Conservation (phyloP, 495 filamentous ascomycete species). For the Bombardia bombarda region DNA sequence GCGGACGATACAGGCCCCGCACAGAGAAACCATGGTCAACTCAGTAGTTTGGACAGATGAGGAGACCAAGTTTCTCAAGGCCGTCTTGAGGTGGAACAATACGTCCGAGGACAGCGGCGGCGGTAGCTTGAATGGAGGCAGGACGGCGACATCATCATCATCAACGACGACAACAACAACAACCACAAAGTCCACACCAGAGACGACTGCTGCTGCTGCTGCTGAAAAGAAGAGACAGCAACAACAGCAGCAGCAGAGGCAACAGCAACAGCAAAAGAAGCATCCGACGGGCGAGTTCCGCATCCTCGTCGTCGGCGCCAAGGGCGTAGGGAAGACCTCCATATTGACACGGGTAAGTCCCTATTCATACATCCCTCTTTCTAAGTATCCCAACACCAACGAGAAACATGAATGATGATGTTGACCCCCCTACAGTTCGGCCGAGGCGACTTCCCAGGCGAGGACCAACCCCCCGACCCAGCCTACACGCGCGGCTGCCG, state of each 20-base stretch:
- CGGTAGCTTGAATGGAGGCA: background rate
- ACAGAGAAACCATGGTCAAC: slow-evolving; percentile 17
- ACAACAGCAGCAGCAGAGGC: background rate
- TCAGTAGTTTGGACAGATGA: slow-evolving; percentile 31
- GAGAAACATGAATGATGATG: background rate
- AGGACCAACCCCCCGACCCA: slow-evolving; percentile 15
- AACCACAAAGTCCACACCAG: background rate
- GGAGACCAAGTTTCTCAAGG: slow-evolving; percentile 34
- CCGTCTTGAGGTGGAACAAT: slow-evolving; percentile 34
- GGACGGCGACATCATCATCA: background rate
- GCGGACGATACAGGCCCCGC: too few relatives aligned
- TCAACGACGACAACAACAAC: background rate
- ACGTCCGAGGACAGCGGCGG: slow-evolving; percentile 2
- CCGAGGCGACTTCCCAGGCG: slow-evolving; percentile 16
- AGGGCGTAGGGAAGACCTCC: slow-evolving; percentile 35
- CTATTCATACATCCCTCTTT: background rate
- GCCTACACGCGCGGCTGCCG: slow-evolving; percentile 25
- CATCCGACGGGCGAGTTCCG: slow-evolving; percentile 28
- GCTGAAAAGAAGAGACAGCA: background rate
- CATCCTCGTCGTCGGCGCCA: slow-evolving; percentile 32
- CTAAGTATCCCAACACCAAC: background rate
- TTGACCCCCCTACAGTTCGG: slow-evolving; percentile 22
- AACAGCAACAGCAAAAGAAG: slow-evolving; percentile 9
- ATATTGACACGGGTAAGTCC: slow-evolving; percentile 29
- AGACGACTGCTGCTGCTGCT: background rate